Base-by-base conservation (phyloP, 352 stramenopile species). In the Pythium myriotylum region DNA sequence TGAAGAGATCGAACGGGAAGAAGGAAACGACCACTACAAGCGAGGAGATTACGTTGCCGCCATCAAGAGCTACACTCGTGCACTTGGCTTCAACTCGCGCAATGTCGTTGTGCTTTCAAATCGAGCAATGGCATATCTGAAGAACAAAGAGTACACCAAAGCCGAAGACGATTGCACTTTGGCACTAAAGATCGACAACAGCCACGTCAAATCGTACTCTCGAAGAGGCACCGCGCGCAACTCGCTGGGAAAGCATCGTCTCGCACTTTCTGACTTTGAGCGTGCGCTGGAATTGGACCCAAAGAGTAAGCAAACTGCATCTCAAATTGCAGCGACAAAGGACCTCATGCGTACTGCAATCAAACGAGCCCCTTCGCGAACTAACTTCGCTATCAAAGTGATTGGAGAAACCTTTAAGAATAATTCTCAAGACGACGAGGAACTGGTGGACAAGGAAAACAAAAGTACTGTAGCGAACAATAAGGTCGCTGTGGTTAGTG, bases 21-120 rank as follows among this genome's bases (percentile, higher is more conserved):
- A 98, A 54, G 95, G 95, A 12, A 98, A 98, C 62, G 88, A 86
- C 27, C 89, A 92, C 64, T 98, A 97, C 72, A 88, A 88, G 24
- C 74, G 71, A 3, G 77, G 81, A 1, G 89, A 98, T 55, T 94
- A 84, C 46, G 77, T 95, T 24, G 89, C 87, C 37, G 90, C 94
- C 16, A 84, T 97, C 48, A 81, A 89, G 52, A 92, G 78, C 67
- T 98, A 98, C 68, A 96, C 92, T 19, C 74, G 82, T 1, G 91
- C 79, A 13, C 67, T 97, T n/a, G 78, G 84, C 0, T 86, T 88
- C 54, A 77, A 94, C 47, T 57, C 75, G 4, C 72, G 72, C 10
- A 94, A 94, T 41, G 73, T 76, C 0, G 67, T 94, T 43, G 78
- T 96, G 37, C 75, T 95, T 19, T 92, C 92, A 22, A 98, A 98